These are phyloP conservation scores for Alternaria incomplexa DNA, from an alignment of 2,329 filamentous ascomycete species.

Conservation along the genomic window DNA sequence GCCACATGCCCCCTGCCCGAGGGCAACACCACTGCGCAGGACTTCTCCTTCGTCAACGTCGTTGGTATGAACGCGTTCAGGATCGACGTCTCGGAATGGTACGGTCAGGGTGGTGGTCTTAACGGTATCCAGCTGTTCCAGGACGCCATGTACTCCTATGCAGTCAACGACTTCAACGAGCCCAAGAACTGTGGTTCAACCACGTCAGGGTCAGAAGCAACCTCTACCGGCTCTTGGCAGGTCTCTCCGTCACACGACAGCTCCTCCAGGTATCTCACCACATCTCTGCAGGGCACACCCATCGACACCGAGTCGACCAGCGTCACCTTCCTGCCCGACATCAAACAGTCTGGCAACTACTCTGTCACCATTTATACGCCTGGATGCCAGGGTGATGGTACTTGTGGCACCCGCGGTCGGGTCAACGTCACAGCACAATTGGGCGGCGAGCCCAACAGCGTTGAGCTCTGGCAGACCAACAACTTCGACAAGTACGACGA, in stretches of 20 bases:
- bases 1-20: constrained; percentile 81
- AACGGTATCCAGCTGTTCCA: constrained; percentile 87
- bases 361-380: constrained; percentile 90
- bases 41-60: constrained; percentile 91
- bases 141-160: constrained; percentile 84
- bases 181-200: constrained; percentile 74
- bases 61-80: constrained; percentile 89
- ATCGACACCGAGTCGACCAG: constrained; percentile 65
- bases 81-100: constrained; percentile 86
- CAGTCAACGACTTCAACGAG: constrained; percentile 86
- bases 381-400: constrained; percentile 80
- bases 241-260: constrained; percentile 71
- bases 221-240: constrained; percentile 75
- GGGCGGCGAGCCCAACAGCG: constrained; percentile 57
- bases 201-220: constrained; percentile 64
- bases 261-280: constrained; percentile 77
- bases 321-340: constrained; percentile 82
- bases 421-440: constrained; percentile 82
- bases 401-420: constrained; percentile 76
- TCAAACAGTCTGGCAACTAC: constrained; percentile 90
- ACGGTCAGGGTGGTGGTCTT: constrained; percentile 83
- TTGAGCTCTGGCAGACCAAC: constrained; percentile 85
- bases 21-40: constrained; percentile 74
- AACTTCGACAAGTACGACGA: constrained; percentile 96
- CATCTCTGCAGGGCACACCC: constrained; percentile 64